These are phyloP conservation scores for Pisolithus tinctorius DNA, from an alignment of 768 basidiomycete species.

Conservation along the genomic window DNA sequence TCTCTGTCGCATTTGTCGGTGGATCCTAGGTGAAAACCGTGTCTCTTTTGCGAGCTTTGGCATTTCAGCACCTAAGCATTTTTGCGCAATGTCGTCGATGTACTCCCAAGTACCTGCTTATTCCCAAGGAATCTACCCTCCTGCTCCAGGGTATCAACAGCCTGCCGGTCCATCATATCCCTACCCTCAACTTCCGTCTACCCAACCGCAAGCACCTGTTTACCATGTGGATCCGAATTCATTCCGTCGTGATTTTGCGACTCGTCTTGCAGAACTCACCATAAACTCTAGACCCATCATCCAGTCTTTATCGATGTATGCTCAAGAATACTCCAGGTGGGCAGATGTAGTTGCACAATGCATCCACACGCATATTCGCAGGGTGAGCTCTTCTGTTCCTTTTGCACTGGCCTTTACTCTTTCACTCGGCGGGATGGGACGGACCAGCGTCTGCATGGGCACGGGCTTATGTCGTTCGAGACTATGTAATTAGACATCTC, in stretches of 20 bases:
- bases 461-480: constrained; percentile 21
- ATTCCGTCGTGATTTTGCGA: constrained; percentile 74
- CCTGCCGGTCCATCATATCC: constrained; percentile 38
- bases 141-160: constrained; percentile 40
- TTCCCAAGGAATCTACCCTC: constrained; percentile 50
- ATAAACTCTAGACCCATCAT: constrained; percentile 96
- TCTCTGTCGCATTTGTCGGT: constrained; percentile 21
- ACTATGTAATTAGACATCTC: constrained; percentile 40
- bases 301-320: constrained; percentile 85
- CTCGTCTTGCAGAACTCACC: constrained; percentile 71
- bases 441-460: constrained; percentile 17
- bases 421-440: constrained; percentile 23
- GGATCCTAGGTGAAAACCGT: constrained; percentile 27
- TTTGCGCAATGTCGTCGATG: constrained; percentile 44
- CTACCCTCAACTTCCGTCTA: constrained; percentile 41
- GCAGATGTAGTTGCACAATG: constrained; percentile 76
- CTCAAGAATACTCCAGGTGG: constrained; percentile 78
- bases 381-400: constrained; percentile 60
- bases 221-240: constrained; percentile 56
- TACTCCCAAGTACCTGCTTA: constrained; percentile 57
- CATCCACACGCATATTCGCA: constrained; percentile 76
- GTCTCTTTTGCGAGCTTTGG: constrained; percentile 26
- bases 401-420: constrained; percentile 18
- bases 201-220: constrained; percentile 32
- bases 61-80: constrained; percentile 28